A percentile compares a stretch with the other conserved stretches of the same genome.
phyloP scores from a whole-genome alignment of 2,329 filamentous ascomycete genomes.

The Colletotrichum paranaense region DNA sequence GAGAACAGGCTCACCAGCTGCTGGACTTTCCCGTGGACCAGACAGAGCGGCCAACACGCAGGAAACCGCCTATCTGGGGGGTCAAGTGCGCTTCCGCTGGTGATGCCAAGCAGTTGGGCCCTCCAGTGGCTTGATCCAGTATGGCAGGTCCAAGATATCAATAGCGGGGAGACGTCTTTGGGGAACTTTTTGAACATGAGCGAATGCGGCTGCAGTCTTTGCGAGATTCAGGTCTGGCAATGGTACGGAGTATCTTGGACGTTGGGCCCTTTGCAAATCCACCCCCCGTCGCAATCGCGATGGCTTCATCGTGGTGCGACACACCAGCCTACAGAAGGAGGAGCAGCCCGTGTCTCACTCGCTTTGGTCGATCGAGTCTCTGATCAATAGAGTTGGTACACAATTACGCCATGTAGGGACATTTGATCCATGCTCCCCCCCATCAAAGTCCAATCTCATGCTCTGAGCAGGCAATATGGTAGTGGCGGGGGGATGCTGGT shows the following conservation, averaged over 20 bases:
- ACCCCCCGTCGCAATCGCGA: slow-evolving; percentile 7
- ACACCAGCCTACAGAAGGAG: slow-evolving; percentile 1
- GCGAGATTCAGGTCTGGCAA: background rate
- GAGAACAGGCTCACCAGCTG: background rate
- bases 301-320: slow-evolving; percentile 27
- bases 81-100: background rate
- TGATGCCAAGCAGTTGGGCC: background rate
- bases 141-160: background rate
- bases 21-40: background rate
- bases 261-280: background rate
- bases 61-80: background rate
- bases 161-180: background rate
- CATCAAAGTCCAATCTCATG: background rate
- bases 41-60: background rate
- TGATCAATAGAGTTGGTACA: background rate
- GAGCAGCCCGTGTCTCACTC: background rate
- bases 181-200: background rate
- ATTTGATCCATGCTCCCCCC: background rate
- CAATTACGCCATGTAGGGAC: background rate
- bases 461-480: background rate
- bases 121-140: slow-evolving; percentile 13
- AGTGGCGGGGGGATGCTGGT: slow-evolving; percentile 20
- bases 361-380: background rate
- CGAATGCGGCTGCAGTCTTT: background rate
- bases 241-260: background rate